A percentile compares a stretch with the other conserved stretches of the same genome.
Conservation (phyloP, 148 eudicot species). For the Spergularia marina region DNA sequence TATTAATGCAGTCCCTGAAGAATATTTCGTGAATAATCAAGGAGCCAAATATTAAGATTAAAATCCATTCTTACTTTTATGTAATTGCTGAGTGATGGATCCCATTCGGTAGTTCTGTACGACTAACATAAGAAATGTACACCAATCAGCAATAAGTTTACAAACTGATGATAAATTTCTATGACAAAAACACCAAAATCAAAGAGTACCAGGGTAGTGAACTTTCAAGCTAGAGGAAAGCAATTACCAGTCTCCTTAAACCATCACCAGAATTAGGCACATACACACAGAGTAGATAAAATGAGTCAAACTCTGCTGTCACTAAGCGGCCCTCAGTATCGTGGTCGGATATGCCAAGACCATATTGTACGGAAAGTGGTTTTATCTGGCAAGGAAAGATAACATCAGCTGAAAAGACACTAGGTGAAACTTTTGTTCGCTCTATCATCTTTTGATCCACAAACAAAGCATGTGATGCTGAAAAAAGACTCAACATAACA, state of each 20-base stretch:
- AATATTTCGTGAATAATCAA: background rate
- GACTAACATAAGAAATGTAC: conserved; percentile 39
- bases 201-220: background rate
- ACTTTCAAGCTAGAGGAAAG: background rate
- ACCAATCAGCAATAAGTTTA: conserved; percentile 1
- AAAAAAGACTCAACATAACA: background rate
- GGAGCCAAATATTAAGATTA: background rate
- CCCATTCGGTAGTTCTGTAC: conserved; percentile 93
- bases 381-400: conserved; percentile 54
- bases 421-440: background rate
- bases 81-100: conserved; percentile 73
- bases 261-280: conserved; percentile 99
- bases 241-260: conserved; percentile 74
- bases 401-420: background rate
- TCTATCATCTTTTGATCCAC: background rate
- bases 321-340: conserved; percentile 93
- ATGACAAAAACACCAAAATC: background rate
- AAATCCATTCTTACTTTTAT: conserved; percentile 60
- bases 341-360: conserved; percentile 86
- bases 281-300: conserved; percentile 67
- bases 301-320: conserved; percentile 83
- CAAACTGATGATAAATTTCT: background rate
- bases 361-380: conserved; percentile 80
- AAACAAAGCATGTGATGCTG: background rate
- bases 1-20: background rate